A percentile compares a stretch with the other conserved stretches of the same genome.
Conservation (phyloP, 2,329 filamentous ascomycete species). For the Pseudomassariella vexata region DNA sequence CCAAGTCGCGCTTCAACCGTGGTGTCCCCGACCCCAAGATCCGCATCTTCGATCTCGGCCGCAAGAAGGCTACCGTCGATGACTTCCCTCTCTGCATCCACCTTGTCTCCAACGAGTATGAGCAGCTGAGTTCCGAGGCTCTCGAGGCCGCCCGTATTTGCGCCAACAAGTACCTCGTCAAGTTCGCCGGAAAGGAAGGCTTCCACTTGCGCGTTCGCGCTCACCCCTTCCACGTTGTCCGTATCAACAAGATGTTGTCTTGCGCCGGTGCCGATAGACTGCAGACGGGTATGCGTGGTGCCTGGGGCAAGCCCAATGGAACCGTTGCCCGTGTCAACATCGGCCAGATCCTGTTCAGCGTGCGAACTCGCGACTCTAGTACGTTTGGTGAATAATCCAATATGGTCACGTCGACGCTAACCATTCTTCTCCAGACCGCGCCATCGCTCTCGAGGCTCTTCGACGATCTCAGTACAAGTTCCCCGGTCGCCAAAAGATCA, state of each 20-base stretch:
- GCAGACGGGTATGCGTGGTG: constrained; percentile 99
- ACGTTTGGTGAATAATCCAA: constrained; percentile 30
- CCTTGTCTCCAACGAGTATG: constrained; percentile 99
- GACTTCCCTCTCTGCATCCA: constrained; percentile 99
- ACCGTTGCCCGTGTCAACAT: constrained; percentile 99
- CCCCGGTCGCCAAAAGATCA: constrained; percentile 99
- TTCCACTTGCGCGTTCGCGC: constrained; percentile 77
- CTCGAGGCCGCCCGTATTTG: constrained; percentile 99
- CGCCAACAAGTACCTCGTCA: constrained; percentile 96
- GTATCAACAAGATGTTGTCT: constrained; percentile 99
- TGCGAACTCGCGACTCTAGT: constrained; percentile 93
- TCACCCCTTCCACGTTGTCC: constrained; percentile 99
- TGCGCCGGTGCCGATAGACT: constrained; percentile 99
- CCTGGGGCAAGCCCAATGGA: constrained; percentile 99
- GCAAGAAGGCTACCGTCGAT: constrained; percentile 97
- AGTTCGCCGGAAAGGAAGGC: constrained; percentile 65
- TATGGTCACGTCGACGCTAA: constrained; percentile 17
- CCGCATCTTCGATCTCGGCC: constrained; percentile 97
- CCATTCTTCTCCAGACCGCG: constrained; percentile 57
- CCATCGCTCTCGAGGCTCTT: constrained; percentile 93
- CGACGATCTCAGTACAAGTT: constrained; percentile 99
- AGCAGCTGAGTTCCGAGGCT: constrained; percentile 99
- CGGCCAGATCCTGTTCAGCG: constrained; percentile 95
- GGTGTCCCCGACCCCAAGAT: constrained; percentile 85
- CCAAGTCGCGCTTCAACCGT: constrained; percentile 99